Conservation (phyloP, 768 basidiomycete genomes). For the Suillus occidentalis region DNA sequence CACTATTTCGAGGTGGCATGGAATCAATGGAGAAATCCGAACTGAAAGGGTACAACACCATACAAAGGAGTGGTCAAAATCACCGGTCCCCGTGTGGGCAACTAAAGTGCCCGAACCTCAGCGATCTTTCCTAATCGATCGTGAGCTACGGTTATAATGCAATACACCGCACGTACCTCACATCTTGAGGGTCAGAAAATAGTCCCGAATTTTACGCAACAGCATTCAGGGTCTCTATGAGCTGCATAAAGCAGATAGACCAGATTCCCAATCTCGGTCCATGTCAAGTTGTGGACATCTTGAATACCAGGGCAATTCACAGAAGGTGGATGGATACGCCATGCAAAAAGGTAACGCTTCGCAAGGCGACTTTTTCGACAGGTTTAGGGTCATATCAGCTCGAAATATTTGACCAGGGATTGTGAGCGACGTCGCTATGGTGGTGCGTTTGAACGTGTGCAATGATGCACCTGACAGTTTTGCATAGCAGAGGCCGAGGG, state of each 20-base stretch:
- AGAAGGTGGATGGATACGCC: not conserved
- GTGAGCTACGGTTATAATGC: not conserved
- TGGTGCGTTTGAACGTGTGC: not conserved
- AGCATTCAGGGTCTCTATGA: not conserved
- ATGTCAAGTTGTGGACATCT: not conserved
- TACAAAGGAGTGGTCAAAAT: not conserved
- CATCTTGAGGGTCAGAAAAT: not conserved
- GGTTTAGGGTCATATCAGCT: not conserved
- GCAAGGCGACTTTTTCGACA: not conserved
- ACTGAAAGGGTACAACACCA: not conserved
- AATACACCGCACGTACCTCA: not conserved
- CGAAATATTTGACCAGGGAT: not conserved
- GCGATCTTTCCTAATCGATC: not conserved
- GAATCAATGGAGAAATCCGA: not conserved
- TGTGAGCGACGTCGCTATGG: not conserved
- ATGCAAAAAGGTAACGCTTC: not conserved
- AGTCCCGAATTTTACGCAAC: not conserved
- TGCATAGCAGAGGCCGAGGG: not conserved
- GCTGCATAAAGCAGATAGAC: not conserved
- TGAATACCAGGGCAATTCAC: not conserved
- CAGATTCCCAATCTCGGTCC: not conserved
- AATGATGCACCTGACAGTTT: not conserved
- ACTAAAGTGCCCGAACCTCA: not conserved
- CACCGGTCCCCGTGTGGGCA: not conserved
- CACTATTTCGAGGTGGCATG: too few species aligned